Evolutionary conservation across 176 grass and related monocot species (phyloP).

Genomic region (Calamus simplicifolius): DNA sequence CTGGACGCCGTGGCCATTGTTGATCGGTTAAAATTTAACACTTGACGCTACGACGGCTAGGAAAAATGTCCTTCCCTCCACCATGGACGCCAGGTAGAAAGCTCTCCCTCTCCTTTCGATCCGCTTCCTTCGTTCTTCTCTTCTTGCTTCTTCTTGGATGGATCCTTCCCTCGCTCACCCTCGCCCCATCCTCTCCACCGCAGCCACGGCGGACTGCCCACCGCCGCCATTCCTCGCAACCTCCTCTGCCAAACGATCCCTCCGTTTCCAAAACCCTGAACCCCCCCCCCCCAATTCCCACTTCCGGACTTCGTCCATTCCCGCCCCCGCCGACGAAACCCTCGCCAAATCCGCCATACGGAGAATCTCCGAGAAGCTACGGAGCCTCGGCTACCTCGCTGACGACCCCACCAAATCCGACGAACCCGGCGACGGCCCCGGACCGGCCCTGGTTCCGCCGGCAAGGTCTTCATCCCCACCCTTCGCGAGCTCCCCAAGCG

Average conservation of each 20-base stretch:
- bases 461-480: slow-evolving; percentile 73
- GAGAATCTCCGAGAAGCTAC: slow-evolving; percentile 86
- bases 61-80: no score
- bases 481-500: slow-evolving; percentile 40
- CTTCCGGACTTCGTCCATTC: not conserved
- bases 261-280: slow-evolving; percentile 8
- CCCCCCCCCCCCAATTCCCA: no score
- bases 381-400: slow-evolving; percentile 63
- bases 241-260: slow-evolving; percentile 17
- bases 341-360: slow-evolving; percentile 58
- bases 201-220: not conserved
- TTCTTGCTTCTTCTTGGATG: slow-evolving; percentile 8
- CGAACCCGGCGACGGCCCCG: not conserved
- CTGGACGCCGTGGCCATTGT: no score
- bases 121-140: not conserved
- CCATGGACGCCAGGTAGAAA: no score
- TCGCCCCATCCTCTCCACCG: not conserved
- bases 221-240: not conserved
- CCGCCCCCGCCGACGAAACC: slow-evolving; percentile 21
- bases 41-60: no score
- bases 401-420: not conserved
- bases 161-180: slow-evolving; percentile 18
- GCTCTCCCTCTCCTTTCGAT: no score
- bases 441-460: slow-evolving; percentile 21
- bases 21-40: no score